Percentiles rank a stretch among this genome's conserved stretches.
Conservation (phyloP, 2,329 filamentous ascomycete species). For the Zasmidium angulare region DNA sequence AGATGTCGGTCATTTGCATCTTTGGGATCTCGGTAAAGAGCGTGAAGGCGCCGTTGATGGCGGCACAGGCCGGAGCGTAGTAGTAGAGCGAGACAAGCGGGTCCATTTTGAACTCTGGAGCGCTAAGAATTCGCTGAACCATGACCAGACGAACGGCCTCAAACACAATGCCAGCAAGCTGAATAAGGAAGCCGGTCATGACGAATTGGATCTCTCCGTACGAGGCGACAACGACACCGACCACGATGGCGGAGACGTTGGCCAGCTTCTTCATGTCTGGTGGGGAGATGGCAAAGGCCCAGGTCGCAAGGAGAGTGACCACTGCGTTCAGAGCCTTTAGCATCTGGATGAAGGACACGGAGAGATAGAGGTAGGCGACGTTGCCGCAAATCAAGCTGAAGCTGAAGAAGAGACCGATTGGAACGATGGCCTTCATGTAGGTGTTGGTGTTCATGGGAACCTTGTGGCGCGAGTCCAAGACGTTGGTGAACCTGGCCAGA, state of each 20-base stretch:
- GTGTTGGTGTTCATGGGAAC: slow-evolving; percentile 96
- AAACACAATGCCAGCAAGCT: slow-evolving; percentile 75
- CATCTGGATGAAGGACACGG: slow-evolving; percentile 98
- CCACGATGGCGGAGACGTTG: slow-evolving; percentile 91
- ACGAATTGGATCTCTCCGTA: slow-evolving; percentile 95
- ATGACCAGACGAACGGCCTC: slow-evolving; percentile 81
- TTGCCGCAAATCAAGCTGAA: slow-evolving; percentile 96
- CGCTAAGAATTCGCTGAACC: slow-evolving; percentile 79
- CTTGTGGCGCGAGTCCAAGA: slow-evolving; percentile 91
- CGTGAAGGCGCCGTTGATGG: slow-evolving; percentile 75
- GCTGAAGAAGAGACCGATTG: slow-evolving; percentile 94
- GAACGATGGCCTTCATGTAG: slow-evolving; percentile 89
- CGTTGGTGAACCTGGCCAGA: slow-evolving; percentile 81
- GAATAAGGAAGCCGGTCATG: slow-evolving; percentile 71
- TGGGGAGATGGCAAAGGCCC: slow-evolving; percentile 79
- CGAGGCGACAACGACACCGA: slow-evolving; percentile 92
- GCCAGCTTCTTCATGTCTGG: slow-evolving; percentile 83
- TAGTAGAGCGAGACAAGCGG: slow-evolving; percentile 89
- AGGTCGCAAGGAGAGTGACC: slow-evolving; percentile 84
- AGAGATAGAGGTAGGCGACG: slow-evolving; percentile 90
- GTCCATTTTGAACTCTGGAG: slow-evolving; percentile 88
- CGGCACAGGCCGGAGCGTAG: slow-evolving; percentile 80
- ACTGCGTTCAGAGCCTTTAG: slow-evolving; percentile 97
- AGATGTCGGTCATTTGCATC: slow-evolving; percentile 68
- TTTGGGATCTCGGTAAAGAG: slow-evolving; percentile 72